Evolutionary conservation across 2,329 filamentous ascomycete genomes (phyloP), one percentile per base, ranked within the genome.

Genomic region (Chaetomiaceae sp.): DNA sequence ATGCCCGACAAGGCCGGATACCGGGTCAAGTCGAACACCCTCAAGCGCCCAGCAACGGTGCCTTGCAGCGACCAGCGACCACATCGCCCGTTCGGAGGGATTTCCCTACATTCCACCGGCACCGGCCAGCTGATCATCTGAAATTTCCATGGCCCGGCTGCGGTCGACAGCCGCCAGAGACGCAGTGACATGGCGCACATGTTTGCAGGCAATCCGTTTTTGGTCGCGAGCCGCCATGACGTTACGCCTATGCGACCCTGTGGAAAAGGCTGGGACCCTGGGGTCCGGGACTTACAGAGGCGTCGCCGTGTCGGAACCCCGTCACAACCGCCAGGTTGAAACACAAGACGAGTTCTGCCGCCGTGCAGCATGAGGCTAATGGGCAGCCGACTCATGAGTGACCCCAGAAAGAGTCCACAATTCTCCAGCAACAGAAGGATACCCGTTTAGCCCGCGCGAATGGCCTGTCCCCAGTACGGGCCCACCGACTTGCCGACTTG

Each of bases 371-470:
- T 44, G 37, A 44, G 25, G 43, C 53, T 41, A 49, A 47, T 46
- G 37, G 44, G 39, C 41, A 40, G 38, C 43, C 50, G 42, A 48
- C 33, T 55, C 52, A 31, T 50, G 47, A 48, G 21, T 37, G 43
- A 51, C 30, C 48, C 48, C 46, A 37, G 40, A 16, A 40, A 8
- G 50, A 60, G 45, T 51, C 59, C 55, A 58, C 59, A 27, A 38
- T 33, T 57, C 52, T 57, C 54, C 50, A 55, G 48, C 45, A 50
- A 34, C 30, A 35, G 27, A 44, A 42, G 44, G 52, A 52, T 50
- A 47, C 35, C 55, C 53, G 48, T 59, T 61, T 55, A 52, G 60
- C 48, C 59, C 58, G 59, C 58, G 48, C 58, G 59, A 59, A 59
- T 60, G 56, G 53, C 51, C 44, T 31, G 27, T 41, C 40, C 37